Evolutionary conservation across 1,139 yeast genomes (phyloP).

Genomic region (Magnusiomyces tetraspermus): DNA sequence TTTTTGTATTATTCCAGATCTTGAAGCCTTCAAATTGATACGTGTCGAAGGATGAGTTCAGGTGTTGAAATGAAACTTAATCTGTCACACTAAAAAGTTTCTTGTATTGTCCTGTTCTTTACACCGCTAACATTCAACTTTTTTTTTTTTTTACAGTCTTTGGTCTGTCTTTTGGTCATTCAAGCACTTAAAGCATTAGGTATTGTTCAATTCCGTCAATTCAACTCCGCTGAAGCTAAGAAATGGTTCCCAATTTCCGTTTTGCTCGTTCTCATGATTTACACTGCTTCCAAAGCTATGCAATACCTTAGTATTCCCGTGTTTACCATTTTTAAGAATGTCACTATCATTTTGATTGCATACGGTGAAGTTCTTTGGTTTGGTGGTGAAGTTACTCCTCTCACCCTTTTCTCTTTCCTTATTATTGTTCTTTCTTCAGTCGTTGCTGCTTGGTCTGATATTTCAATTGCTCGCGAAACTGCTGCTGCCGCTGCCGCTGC

Average conservation of each 20-base stretch:
- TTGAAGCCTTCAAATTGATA: too few species aligned
- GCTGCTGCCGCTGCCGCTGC: conserved; percentile 26
- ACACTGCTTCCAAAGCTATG: conserved; percentile 91
- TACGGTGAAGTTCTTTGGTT: conserved; percentile 98
- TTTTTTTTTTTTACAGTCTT: conserved; percentile 42
- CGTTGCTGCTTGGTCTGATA: conserved; percentile 90
- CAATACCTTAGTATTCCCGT: conserved; percentile 89
- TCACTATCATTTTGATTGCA: conserved; percentile 92
- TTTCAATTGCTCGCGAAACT: conserved; percentile 31
- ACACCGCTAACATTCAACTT: background rate
- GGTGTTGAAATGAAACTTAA: too few species aligned
- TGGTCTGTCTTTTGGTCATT: conserved; percentile 72
- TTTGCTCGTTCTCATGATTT: conserved; percentile 84
- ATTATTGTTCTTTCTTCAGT: conserved; percentile 90
- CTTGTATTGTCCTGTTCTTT: too few species aligned
- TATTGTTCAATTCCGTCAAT: conserved; percentile 75
- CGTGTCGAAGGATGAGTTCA: too few species aligned
- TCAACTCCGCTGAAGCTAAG: conserved; percentile 80
- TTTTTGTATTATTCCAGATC: too few species aligned
- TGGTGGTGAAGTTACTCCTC: conserved; percentile 82
- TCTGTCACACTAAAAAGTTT: too few species aligned
- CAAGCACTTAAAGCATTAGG: conserved; percentile 61
- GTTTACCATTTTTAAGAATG: conserved; percentile 93
- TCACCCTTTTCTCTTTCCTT: conserved; percentile 80
- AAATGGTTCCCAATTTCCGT: conserved; percentile 89